phyloP scores from a whole-genome alignment of 1,139 yeast genomes.

The Suzukiozyma palmioleophila region DNA sequence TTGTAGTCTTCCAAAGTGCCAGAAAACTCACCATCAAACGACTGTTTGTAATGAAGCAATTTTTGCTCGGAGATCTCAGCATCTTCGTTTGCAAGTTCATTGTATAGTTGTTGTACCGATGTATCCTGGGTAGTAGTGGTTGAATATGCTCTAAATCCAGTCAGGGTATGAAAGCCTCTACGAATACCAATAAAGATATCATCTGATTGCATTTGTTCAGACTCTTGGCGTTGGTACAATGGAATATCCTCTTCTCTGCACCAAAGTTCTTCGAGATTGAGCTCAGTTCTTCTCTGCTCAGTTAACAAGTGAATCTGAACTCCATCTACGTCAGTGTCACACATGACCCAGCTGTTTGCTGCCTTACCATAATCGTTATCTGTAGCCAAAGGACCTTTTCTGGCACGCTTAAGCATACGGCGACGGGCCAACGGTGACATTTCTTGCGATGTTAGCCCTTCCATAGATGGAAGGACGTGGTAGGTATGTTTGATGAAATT shows the following conservation, averaged over 20 bases:
- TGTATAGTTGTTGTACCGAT: conserved; percentile 1
- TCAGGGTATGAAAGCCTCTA: conserved; percentile 34
- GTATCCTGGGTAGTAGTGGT: neutral
- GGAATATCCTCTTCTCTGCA: conserved; percentile 40
- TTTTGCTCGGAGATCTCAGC: conserved; percentile 8
- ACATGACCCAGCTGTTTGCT: conserved; percentile 76
- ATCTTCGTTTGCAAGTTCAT: conserved; percentile 7
- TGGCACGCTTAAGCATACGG: conserved; percentile 56
- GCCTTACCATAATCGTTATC: conserved; percentile 53
- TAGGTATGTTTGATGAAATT: conserved; percentile 31
- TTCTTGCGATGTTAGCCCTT: conserved; percentile 67
- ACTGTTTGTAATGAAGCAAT: conserved; percentile 10
- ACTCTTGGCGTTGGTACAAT: conserved; percentile 16
- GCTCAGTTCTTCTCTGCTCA: conserved; percentile 55
- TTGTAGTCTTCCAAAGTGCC: conserved; percentile 27
- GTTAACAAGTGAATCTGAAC: conserved; percentile 72
- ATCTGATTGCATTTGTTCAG: conserved; percentile 22
- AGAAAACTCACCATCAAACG: conserved; percentile 15
- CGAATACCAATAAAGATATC: conserved; percentile 48
- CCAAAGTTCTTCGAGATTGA: conserved; percentile 72
- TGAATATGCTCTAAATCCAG: conserved; percentile 8
- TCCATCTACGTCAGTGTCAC: conserved; percentile 61
- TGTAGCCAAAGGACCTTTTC: conserved; percentile 51
- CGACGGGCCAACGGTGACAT: conserved; percentile 56
- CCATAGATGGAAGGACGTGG: conserved; percentile 47